Percentiles rank a stretch among this genome's conserved stretches.
Evolutionary conservation across 768 basidiomycete species (phyloP).

Genomic region (Mycena vitilis): DNA sequence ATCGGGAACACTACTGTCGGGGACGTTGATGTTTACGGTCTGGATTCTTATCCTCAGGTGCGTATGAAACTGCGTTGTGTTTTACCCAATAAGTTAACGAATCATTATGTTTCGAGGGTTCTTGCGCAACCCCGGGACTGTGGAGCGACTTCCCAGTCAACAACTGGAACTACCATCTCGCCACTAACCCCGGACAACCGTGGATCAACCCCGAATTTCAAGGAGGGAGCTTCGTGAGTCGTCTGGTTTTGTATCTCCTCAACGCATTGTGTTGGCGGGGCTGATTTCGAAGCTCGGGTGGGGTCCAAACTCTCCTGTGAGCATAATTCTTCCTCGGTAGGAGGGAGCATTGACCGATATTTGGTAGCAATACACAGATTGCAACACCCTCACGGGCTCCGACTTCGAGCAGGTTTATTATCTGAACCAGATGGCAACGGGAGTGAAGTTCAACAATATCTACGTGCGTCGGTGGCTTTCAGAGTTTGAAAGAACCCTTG

Average conservation of each 20-base stretch:
- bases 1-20: constrained; percentile 20
- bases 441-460: constrained; percentile 29
- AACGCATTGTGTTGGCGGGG: not conserved
- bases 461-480: constrained; percentile 19
- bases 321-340: not conserved
- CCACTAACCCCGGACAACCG: constrained; percentile 26
- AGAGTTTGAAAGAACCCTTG: not conserved
- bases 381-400: constrained; percentile 26
- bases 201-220: constrained; percentile 27
- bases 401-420: constrained; percentile 32
- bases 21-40: constrained; percentile 26
- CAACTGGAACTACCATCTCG: constrained; percentile 31
- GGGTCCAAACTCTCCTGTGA: constrained; percentile 29
- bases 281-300: constrained; percentile 24
- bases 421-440: constrained; percentile 30
- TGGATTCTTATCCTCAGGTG: constrained; percentile 29
- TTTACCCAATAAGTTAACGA: not conserved
- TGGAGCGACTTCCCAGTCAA: constrained; percentile 27
- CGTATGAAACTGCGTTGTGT: not conserved
- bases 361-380: constrained; percentile 33
- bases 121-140: constrained; percentile 29
- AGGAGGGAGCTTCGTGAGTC: constrained; percentile 29
- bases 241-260: no score
- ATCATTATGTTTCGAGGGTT: constrained; percentile 19
- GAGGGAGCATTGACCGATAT: constrained; percentile 1